Evolutionary conservation across 129 eudicot species (phyloP), one percentile per base, ranked within the genome.

Genomic region (Tagetes patula): DNA sequence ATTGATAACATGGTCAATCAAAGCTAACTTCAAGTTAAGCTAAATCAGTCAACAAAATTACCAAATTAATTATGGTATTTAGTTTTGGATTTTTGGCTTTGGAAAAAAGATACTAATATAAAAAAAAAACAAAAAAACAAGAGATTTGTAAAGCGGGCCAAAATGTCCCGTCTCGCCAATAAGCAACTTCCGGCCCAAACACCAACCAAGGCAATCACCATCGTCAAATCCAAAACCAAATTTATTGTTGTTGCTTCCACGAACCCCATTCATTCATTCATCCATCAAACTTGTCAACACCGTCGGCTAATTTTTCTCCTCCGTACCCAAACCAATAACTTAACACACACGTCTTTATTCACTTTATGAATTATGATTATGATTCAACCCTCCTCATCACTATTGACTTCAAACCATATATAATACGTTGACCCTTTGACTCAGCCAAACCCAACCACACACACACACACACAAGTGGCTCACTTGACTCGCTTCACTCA

Each of bases 381-480:
- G 4, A 9, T 45, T 8, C 2, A 27, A 45, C 6, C 71, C 65
- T 3, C 67, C 20, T 9, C 20, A 1, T 31, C 31, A 5, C 61
- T 8, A 4, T 54, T 32, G 54, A 70, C 56, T 65, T 78, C 45
- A 0, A n/a, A 40, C 50, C 61, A 2, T 5, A 49, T 70, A 50
- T 32, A 59, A 69, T 48, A 62, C 30, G 73, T 76, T 85, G 86
- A 82, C 78, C 48, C 67, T 4, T 42, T 9, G 72, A 68, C 80
- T 70, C 12, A 66, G 30, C 46, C 52, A 75, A 70, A 46, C 20
- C 42, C 48, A 43, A 39, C 4, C 3, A 2, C 38, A 5, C 52
- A 47, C 3, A 2, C 38, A 5, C 52, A 47, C 32, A 48, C 46
- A 32, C 37, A 36, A 45, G 41, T 30, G 72, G 20, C 20, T 82